Evolutionary conservation across 345 rosid genomes (phyloP).

Genomic region (Citrus glauca): DNA sequence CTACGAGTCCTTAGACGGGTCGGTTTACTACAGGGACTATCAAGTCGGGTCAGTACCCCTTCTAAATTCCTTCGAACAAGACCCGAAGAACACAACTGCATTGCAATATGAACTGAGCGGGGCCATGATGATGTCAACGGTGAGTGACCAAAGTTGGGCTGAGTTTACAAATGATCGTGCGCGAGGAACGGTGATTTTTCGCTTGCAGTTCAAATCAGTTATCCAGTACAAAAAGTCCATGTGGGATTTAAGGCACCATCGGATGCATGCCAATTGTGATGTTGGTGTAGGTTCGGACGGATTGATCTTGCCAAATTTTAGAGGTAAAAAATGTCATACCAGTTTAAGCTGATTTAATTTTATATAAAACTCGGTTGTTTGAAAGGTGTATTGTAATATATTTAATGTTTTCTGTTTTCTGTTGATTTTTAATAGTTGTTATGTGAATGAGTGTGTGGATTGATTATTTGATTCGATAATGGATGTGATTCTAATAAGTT

Average conservation of each 20-base stretch:
- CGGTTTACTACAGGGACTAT: slow-evolving; percentile 22
- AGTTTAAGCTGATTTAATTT: background rate
- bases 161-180: slow-evolving; percentile 19
- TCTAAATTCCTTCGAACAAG: slow-evolving; percentile 21
- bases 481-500: background rate
- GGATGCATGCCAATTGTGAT: slow-evolving; percentile 27
- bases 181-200: slow-evolving; percentile 17
- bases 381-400: background rate
- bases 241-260: slow-evolving; percentile 28
- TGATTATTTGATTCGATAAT: background rate
- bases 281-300: slow-evolving; percentile 31
- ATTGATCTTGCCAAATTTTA: slow-evolving; percentile 13
- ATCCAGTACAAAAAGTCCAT: slow-evolving; percentile 22
- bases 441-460: background rate
- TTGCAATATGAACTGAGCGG: slow-evolving; percentile 10
- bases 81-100: slow-evolving; percentile 26
- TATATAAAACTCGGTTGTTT: background rate
- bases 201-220: slow-evolving; percentile 12
- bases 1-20: slow-evolving; percentile 21
- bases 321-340: slow-evolving; percentile 22
- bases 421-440: background rate
- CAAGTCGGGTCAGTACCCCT: slow-evolving; percentile 14
- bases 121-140: slow-evolving; percentile 16
- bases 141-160: slow-evolving; percentile 26
- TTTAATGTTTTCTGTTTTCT: background rate